Conservation (phyloP, 176 grass and related monocot genomes). For the Hsuehochloa calcarea region DNA sequence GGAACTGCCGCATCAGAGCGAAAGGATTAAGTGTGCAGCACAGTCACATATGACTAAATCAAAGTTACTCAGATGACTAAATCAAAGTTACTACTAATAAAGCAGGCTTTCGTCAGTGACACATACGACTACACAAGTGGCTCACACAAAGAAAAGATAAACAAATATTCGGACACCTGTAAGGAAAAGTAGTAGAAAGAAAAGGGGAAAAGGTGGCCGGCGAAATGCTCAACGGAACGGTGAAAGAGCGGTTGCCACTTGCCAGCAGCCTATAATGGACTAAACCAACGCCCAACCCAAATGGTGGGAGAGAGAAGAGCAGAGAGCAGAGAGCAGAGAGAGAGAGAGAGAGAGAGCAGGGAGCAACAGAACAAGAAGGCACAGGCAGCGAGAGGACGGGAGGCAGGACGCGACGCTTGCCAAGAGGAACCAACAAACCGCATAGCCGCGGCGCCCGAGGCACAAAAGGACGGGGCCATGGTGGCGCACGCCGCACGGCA, state of each 20-base stretch:
- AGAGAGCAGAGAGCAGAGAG: too few relatives aligned
- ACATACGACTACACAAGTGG: not conserved
- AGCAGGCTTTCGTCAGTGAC: conserved; percentile 15
- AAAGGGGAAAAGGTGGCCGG: not conserved
- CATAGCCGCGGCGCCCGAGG: not conserved
- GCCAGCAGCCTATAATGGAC: not conserved
- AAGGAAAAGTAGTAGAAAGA: not conserved
- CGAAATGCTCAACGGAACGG: conserved; percentile 36
- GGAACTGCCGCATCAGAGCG: too few relatives aligned
- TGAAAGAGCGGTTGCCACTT: not conserved
- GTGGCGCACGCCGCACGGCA: not conserved
- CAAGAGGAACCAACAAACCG: conserved; percentile 19
- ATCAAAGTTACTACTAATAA: not conserved
- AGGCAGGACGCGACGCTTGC: conserved; percentile 27
- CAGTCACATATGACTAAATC: not conserved
- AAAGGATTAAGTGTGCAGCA: not conserved
- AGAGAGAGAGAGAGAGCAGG: not conserved
- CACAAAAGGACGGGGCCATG: conserved; percentile 14
- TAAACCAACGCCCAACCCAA: not conserved
- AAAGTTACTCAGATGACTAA: not conserved
- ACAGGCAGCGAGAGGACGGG: conserved; percentile 11
- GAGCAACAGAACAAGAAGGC: conserved; percentile 29
- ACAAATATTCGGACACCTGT: not conserved
- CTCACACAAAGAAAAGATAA: not conserved
- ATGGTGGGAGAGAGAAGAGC: not conserved